Base-by-base conservation (phyloP, 495 filamentous ascomycete genomes). In the Annulohypoxylon stygium region DNA sequence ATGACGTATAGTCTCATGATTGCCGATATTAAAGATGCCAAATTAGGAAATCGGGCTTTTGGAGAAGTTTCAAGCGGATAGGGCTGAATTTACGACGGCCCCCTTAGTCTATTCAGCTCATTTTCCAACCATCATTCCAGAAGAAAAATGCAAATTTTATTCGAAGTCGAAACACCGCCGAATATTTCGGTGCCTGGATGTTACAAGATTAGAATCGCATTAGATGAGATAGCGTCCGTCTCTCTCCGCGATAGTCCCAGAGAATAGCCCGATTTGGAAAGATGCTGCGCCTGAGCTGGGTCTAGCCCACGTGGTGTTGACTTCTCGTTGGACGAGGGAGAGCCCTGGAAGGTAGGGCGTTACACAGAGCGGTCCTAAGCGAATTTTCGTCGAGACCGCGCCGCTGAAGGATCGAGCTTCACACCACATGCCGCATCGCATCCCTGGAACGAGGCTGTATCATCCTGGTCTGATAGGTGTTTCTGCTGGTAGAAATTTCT, bases 1-100 rank as follows among this genome's bases (percentile, higher is more conserved):
- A 54, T 54, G 50, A 54, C 50, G 50, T 54, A 26, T 33, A 26
- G 50, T 54, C 50, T 54, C 25, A 33, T 25, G 25, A 26, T 30
- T 26, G 9, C 18, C 18, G 18, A 25, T 26, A 51, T 51, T 51
- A 25, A 26, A 18, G 9, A 51, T 26, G 3, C 18, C 48, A 2
- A 20, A 51, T 26, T 12, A 25, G 48, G 48, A 51, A 51, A 51
- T 51, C 4, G 7, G 9, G 18, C 3, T 4, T 1, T 51, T 51
- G 18, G 23, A 51, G 48, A 26, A 51, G 48, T 51, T 51, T 26
- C 48, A 51, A 10, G 48, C 20, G 48, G 48, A 51, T 51, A 51
- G 48, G 48, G 48, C 48, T 51, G 48, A 51, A 20, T 26, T 20
- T 30, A 30, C 30, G 30, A 30, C 30, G 30, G 30, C 30, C 30